phyloP scores from a whole-genome alignment of 1,284 basidiomycete species.

The Trichosporon ovoides region DNA sequence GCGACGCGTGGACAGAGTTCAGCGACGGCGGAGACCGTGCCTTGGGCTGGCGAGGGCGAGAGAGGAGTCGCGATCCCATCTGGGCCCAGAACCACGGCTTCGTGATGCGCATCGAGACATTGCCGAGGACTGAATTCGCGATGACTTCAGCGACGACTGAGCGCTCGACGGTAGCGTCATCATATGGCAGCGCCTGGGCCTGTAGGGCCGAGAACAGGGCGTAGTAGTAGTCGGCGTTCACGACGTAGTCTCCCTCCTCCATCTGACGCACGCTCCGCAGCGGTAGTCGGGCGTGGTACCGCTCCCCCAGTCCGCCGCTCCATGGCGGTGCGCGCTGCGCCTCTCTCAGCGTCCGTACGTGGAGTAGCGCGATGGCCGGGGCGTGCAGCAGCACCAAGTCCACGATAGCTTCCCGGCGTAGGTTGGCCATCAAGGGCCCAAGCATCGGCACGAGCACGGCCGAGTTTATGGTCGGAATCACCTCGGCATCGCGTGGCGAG shows the following conservation, averaged over 20 bases:
- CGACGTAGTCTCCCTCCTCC: not conserved
- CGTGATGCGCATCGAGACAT: slow-evolving; percentile 36
- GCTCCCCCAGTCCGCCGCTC: not conserved
- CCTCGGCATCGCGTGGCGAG: slow-evolving; percentile 31
- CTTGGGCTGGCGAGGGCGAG: too few species aligned
- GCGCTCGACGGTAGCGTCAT: slow-evolving; percentile 41
- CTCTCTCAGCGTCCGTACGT: slow-evolving; percentile 22
- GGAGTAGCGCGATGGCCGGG: slow-evolving; percentile 27
- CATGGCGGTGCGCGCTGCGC: not conserved
- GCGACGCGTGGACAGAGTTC: too few species aligned
- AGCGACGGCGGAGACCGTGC: not conserved
- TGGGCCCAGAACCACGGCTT: slow-evolving; percentile 48
- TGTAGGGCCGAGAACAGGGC: slow-evolving; percentile 45
- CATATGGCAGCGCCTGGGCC: slow-evolving; percentile 34
- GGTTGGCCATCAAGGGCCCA: slow-evolving; percentile 20
- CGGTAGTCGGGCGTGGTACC: slow-evolving; percentile 36
- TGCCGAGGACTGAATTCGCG: slow-evolving; percentile 43
- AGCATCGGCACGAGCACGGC: slow-evolving; percentile 21
- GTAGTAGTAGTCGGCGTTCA: slow-evolving; percentile 38
- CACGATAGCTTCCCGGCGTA: slow-evolving; percentile 8
- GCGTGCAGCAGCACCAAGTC: slow-evolving; percentile 30
- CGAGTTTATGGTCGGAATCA: slow-evolving; percentile 14
- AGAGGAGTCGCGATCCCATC: slow-evolving; percentile 8
- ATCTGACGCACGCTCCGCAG: slow-evolving; percentile 10
- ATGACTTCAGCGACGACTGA: slow-evolving; percentile 49